These are phyloP conservation scores for Marasmius tenuissimus DNA, from an alignment of 1,284 basidiomycete species.

Conservation along the genomic window DNA sequence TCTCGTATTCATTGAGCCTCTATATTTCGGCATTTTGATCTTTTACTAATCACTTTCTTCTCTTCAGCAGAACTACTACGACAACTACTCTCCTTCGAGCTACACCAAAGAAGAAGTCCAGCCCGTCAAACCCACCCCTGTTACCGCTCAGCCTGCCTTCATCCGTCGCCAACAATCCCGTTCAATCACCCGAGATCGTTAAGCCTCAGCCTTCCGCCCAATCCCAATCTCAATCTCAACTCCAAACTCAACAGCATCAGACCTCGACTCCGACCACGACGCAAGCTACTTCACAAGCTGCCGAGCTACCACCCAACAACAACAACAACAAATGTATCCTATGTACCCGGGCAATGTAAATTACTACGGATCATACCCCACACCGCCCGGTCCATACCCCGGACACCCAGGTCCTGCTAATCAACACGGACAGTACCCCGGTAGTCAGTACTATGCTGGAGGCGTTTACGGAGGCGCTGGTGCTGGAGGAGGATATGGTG, in stretches of 20 bases:
- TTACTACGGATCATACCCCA: background rate
- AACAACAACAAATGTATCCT: slow-evolving; percentile 16
- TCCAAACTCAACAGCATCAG: slow-evolving; percentile 37
- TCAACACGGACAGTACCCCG: slow-evolving; percentile 39
- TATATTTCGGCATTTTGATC: too few relatives aligned
- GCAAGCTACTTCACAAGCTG: slow-evolving; percentile 10
- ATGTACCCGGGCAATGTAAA: background rate
- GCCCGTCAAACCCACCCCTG: too few relatives aligned
- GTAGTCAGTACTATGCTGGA: background rate
- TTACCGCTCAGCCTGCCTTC: too few relatives aligned
- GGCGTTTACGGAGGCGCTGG: background rate
- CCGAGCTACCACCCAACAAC: slow-evolving; percentile 31
- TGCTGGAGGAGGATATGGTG: background rate
- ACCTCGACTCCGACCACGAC: slow-evolving; percentile 32
- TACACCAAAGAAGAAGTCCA: too few relatives aligned
- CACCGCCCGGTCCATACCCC: too few relatives aligned
- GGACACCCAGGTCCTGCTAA: slow-evolving; percentile 23
- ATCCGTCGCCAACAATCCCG: too few relatives aligned
- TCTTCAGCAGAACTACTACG: too few relatives aligned
- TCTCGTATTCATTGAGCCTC: too few relatives aligned
- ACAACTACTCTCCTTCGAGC: too few relatives aligned
- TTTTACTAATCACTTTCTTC: too few relatives aligned
- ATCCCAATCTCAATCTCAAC: slow-evolving; percentile 7
- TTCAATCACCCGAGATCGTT: too few relatives aligned
- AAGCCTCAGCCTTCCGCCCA: slow-evolving; percentile 19